Percentiles rank a stretch among this genome's conserved stretches.
phyloP scores from a whole-genome alignment of 306 rosid species.

The Vigna unguiculata region DNA sequence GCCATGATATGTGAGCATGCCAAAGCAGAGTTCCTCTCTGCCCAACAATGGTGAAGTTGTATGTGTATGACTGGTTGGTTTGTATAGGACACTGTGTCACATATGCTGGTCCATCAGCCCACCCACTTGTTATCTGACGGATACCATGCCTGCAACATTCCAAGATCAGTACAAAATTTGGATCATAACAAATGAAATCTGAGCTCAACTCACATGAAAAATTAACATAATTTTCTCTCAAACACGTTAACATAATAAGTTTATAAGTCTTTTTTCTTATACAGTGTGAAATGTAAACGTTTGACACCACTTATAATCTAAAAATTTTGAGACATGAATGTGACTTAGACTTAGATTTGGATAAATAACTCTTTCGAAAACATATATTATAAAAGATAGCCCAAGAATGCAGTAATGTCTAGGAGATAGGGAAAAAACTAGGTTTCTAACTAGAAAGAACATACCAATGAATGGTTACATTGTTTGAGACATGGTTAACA shows the following conservation, averaged over 20 bases:
- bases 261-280: too few species aligned
- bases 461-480: constrained; percentile 86
- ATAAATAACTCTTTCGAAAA: background rate
- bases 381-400: background rate
- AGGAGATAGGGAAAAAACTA: background rate
- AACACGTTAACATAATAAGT: too few species aligned
- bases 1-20: constrained; percentile 95
- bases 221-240: too few species aligned
- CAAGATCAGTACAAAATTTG: constrained; percentile 9
- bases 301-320: too few species aligned
- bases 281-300: too few species aligned
- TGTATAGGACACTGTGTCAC: constrained; percentile 92
- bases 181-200: background rate
- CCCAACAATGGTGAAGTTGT: constrained; percentile 77
- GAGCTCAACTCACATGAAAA: too few species aligned
- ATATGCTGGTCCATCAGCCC: constrained; percentile 93
- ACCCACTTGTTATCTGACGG: constrained; percentile 66
- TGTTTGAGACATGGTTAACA: constrained; percentile 65
- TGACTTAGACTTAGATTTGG: too few species aligned
- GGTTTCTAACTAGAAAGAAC: constrained; percentile 7
- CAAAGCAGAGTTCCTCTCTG: constrained; percentile 86
- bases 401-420: background rate
- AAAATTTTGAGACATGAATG: too few species aligned
- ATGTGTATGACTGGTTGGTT: constrained; percentile 62
- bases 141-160: constrained; percentile 73